Base-by-base conservation (phyloP, 495 filamentous ascomycete species). In the Hypoxylon subgilvum region DNA sequence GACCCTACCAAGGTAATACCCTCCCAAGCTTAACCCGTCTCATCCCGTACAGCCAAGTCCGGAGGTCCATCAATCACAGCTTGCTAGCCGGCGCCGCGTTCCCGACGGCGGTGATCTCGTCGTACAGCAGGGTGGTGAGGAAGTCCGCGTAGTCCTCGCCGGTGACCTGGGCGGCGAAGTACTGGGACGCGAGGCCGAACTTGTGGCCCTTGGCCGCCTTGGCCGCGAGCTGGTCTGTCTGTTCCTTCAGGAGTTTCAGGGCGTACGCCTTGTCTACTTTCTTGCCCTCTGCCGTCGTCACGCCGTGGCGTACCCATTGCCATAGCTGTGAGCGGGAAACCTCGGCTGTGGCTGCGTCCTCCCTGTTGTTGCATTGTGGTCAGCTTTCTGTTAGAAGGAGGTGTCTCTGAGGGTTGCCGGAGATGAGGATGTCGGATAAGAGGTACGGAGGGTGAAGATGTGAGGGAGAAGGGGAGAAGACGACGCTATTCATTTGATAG, bases 61-160 rank as follows among this genome's bases (percentile, higher is more conserved):
- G 6, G n/a, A n/a, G n/a, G n/a, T 16, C 13, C 2, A 47, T 6
- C 2, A 18, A 8, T 54, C 32, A 96, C 72, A 96, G 76, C 78
- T 96, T 97, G 13, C 91, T 84, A 56, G 89, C 91, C 35, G 85
- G 80, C 39, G 54, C 70, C 71, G 90, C 69, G 75, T 76, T 74
- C 6, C 91, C 91, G 35, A 91, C 82, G 38, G 85, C 86, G 9
- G 91, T 96, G 67, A 98, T 97, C 83, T 97, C 94, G 46, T 97
- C 91, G 69, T 98, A 98, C 38, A 98, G 77, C 69, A 98, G 73
- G 39, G 84, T 82, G 4, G 94, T 98, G 81, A 98, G 75, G 78
- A 98, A 98, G 72, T 98, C 95, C 4, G 92, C 91, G 75, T 96
- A 96, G 59, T 96, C 90, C 78, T 98, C 95, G 19, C 94, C 94